Conservation (phyloP, 2,329 filamentous ascomycete genomes). For the Colletotrichum kahawae region DNA sequence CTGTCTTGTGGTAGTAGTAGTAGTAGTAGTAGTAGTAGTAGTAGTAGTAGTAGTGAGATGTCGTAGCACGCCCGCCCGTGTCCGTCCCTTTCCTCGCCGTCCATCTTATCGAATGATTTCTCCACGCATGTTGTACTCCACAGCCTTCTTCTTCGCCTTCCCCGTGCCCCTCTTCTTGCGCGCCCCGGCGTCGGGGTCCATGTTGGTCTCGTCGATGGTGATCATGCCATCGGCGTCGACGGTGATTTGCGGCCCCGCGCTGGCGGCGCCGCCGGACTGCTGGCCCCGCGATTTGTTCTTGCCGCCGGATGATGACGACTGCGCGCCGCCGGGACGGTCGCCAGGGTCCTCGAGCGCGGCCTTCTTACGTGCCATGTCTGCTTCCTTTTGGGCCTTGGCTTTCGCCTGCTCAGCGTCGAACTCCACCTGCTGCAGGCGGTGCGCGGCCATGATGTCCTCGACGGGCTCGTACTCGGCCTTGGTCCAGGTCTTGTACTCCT, state of each 20-base stretch:
- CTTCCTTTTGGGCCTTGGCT: conserved; percentile 51
- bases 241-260: conserved; percentile 9
- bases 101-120: conserved; percentile 18
- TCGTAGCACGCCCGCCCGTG: neutral
- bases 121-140: conserved; percentile 32
- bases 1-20: neutral
- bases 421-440: conserved; percentile 49
- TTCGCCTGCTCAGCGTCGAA: conserved; percentile 49
- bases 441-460: conserved; percentile 61
- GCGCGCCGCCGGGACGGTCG: conserved; percentile 13
- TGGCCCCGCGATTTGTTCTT: neutral
- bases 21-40: neutral
- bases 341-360: conserved; percentile 54
- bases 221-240: conserved; percentile 22
- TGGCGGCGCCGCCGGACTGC: neutral
- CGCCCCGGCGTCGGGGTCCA: conserved; percentile 4
- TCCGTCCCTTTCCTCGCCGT: neutral
- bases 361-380: conserved; percentile 51
- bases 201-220: conserved; percentile 23
- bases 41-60: neutral
- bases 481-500: conserved; percentile 63
- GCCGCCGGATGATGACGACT: neutral
- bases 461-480: conserved; percentile 57
- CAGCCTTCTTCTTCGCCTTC: conserved; percentile 34
- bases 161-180: conserved; percentile 37